A percentile compares a stretch with the other conserved stretches of the same genome.
phyloP scores from a whole-genome alignment of 345 rosid genomes.

The Bruguiera sexangula region DNA sequence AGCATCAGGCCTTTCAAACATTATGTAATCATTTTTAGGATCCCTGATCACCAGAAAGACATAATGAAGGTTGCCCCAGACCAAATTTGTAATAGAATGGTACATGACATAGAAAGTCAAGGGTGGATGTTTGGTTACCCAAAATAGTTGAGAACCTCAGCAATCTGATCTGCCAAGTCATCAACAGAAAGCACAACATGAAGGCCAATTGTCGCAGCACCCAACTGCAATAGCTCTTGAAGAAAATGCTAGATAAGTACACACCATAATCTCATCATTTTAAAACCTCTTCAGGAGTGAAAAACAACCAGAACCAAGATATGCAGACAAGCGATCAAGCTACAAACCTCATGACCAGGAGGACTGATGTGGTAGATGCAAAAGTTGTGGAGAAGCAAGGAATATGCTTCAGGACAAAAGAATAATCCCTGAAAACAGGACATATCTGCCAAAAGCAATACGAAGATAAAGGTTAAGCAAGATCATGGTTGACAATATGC shows the following conservation, averaged over 20 bases:
- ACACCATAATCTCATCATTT: background rate
- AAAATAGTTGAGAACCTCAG: slow-evolving; percentile 87
- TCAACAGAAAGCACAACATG: slow-evolving; percentile 72
- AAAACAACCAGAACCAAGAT: background rate
- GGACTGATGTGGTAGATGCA: slow-evolving; percentile 97
- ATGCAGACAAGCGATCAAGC: background rate
- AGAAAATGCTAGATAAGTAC: no score
- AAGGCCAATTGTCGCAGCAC: slow-evolving; percentile 59
- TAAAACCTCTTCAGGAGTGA: background rate
- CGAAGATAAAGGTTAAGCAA: background rate
- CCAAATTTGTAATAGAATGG: no score
- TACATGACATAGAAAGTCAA: no score
- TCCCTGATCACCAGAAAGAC: slow-evolving; percentile 1
- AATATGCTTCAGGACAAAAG: slow-evolving; percentile 84
- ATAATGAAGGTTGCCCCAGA: background rate
- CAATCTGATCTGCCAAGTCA: slow-evolving; percentile 90
- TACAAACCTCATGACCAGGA: slow-evolving; percentile 95
- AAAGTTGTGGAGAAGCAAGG: slow-evolving; percentile 89
- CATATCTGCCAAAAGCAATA: slow-evolving; percentile 51
- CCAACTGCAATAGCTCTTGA: slow-evolving; percentile 88
- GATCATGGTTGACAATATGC: background rate
- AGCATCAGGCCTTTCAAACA: no score
- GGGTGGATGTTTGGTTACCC: slow-evolving; percentile 45
- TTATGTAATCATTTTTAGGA: no score
- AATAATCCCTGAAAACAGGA: slow-evolving; percentile 90